phyloP scores from a whole-genome alignment of 2,329 filamentous ascomycete species.

The Stachybotrys elegans region DNA sequence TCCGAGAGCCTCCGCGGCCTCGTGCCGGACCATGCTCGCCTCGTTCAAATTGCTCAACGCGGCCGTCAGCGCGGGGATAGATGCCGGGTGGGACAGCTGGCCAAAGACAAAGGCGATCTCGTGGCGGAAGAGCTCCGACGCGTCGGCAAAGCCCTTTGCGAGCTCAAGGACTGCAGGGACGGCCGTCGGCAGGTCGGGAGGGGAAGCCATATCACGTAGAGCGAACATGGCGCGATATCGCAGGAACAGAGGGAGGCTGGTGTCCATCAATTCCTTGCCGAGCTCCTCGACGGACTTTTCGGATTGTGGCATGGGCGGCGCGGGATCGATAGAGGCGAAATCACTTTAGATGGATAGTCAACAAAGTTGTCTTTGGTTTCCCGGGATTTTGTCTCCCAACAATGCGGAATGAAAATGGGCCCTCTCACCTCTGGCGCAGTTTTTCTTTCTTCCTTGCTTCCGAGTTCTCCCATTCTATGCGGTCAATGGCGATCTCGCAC shows the following conservation, averaged over 20 bases:
- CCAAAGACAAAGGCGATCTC: constrained; percentile 98
- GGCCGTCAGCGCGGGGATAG: constrained; percentile 80
- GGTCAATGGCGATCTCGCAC: constrained; percentile 91
- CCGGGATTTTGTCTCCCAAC: too few relatives aligned
- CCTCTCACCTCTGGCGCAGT: constrained; percentile 68
- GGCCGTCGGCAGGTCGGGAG: constrained; percentile 84
- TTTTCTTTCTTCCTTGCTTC: constrained; percentile 67
- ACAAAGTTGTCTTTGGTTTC: too few relatives aligned
- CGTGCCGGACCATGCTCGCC: constrained; percentile 94
- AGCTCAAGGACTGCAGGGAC: constrained; percentile 82
- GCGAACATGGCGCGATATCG: constrained; percentile 98
- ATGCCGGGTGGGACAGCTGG: constrained; percentile 92
- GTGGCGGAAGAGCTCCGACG: constrained; percentile 90
- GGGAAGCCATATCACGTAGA: constrained; percentile 88
- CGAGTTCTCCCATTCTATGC: constrained; percentile 89
- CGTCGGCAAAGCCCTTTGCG: constrained; percentile 77
- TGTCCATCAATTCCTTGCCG: constrained; percentile 73
- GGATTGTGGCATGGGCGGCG: constrained; percentile 77
- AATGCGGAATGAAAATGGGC: constrained; percentile 10
- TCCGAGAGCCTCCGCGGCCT: constrained; percentile 92
- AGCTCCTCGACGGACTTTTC: constrained; percentile 67
- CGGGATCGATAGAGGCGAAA: constrained; percentile 93
- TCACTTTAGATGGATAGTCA: constrained; percentile 68
- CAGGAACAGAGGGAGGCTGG: constrained; percentile 74
- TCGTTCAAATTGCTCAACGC: constrained; percentile 76